A percentile compares a stretch with the other conserved stretches of the same genome.
These are phyloP conservation scores for Penicillium macrosclerotiorum DNA, from an alignment of 495 filamentous ascomycete species.

Conservation along the genomic window DNA sequence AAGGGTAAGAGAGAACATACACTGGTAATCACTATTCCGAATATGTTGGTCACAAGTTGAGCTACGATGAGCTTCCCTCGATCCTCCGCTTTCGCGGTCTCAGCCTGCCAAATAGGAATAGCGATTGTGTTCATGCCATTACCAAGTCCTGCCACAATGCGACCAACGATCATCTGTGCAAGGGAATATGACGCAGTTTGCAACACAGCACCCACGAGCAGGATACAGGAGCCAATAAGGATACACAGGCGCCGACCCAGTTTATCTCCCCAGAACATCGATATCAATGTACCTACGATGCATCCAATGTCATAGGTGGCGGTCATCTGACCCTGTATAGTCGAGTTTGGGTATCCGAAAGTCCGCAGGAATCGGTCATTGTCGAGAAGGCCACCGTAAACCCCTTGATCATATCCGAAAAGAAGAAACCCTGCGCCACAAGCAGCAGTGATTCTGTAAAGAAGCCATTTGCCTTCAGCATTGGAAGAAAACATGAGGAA, in stretches of 20 bases:
- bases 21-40: conserved; percentile 24
- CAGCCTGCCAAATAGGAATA: conserved; percentile 44
- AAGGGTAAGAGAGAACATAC: no score
- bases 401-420: conserved; percentile 32
- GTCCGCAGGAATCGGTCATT: conserved; percentile 9
- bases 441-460: conserved; percentile 10
- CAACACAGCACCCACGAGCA: conserved; percentile 50
- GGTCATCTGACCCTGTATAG: conserved; percentile 14
- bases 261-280: conserved; percentile 30
- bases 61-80: conserved; percentile 58
- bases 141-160: conserved; percentile 41
- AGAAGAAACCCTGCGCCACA: conserved; percentile 14
- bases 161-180: conserved; percentile 43
- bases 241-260: conserved; percentile 51
- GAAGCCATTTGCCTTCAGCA: conserved; percentile 6
- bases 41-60: conserved; percentile 56
- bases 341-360: conserved; percentile 8
- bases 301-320: conserved; percentile 14
- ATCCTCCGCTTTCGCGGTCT: conserved; percentile 52
- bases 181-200: conserved; percentile 48
- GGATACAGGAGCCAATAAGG: conserved; percentile 43
- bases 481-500: conserved; percentile 1
- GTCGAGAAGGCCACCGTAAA: conserved; percentile 28
- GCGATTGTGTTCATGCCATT: conserved; percentile 41
- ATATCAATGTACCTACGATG: conserved; percentile 6